Conservation (phyloP, 176 grass and related monocot genomes). For the Ensete glaucum region DNA sequence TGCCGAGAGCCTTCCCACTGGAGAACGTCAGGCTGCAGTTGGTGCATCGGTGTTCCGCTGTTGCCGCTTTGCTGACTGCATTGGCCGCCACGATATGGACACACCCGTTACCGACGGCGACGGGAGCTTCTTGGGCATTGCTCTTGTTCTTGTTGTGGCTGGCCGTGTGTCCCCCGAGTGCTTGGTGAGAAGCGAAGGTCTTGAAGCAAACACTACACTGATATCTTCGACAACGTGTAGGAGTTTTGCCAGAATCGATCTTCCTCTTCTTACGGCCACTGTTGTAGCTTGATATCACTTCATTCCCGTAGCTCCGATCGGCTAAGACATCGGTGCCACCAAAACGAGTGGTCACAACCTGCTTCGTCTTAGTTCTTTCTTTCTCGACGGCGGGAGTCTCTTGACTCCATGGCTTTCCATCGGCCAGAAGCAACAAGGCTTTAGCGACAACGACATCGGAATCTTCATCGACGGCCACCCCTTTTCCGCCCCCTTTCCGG, state of each 20-base stretch:
- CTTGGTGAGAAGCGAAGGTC: slow-evolving; percentile 7
- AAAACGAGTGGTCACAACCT: no score
- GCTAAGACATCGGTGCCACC: no score
- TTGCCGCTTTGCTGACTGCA: background rate
- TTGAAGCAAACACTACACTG: background rate
- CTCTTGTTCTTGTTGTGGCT: slow-evolving; percentile 7
- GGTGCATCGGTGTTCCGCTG: slow-evolving; percentile 5
- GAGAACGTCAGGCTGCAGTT: background rate
- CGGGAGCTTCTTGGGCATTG: no score
- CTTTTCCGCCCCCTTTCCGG: background rate
- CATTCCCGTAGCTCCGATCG: background rate
- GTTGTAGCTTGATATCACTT: background rate
- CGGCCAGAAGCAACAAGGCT: background rate
- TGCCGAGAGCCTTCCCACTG: background rate
- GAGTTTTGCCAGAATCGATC: background rate
- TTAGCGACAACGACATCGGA: background rate
- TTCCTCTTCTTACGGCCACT: background rate
- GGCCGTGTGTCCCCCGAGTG: slow-evolving; percentile 5
- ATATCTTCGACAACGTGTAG: background rate
- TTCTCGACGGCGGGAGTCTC: background rate
- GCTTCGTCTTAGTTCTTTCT: no score
- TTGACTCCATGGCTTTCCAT: background rate
- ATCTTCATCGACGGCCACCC: background rate
- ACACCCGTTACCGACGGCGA: background rate
- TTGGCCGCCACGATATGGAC: background rate